Evolutionary conservation across 73 alveolate species (phyloP).

Genomic region (Paramecium pentaurelia): DNA sequence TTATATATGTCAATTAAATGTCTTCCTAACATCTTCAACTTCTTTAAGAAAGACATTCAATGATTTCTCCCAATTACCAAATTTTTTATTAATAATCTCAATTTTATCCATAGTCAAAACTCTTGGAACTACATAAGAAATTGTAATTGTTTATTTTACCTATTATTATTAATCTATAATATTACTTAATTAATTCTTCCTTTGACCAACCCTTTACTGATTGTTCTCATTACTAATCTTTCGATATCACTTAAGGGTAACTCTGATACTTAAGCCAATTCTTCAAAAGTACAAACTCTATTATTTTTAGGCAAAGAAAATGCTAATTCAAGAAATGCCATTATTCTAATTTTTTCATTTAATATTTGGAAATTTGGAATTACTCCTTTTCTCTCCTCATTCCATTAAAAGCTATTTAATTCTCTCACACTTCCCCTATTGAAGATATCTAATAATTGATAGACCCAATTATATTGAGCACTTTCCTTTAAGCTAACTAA

Average conservation of each 20-base stretch:
- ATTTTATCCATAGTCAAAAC: slow-evolving; percentile 40
- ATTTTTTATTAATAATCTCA: slow-evolving; percentile 46
- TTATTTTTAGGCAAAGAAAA: slow-evolving; percentile 56
- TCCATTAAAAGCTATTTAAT: neutral
- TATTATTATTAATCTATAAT: neutral
- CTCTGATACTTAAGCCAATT: slow-evolving; percentile 20
- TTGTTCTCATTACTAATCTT: slow-evolving; percentile 79
- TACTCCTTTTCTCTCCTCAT: neutral
- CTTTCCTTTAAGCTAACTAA: slow-evolving; percentile 21
- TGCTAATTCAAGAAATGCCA: slow-evolving; percentile 62
- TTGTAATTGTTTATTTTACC: slow-evolving; percentile 16
- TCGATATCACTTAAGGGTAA: slow-evolving; percentile 66
- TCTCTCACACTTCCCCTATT: slow-evolving; percentile 51
- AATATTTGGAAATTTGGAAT: neutral
- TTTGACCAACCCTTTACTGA: slow-evolving; percentile 75
- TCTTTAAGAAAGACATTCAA: slow-evolving; percentile 12
- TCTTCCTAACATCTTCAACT: slow-evolving; percentile 2
- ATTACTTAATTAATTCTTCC: slow-evolving; percentile 79
- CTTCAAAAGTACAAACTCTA: slow-evolving; percentile 32
- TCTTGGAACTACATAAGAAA: slow-evolving; percentile 57
- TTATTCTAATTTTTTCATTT: slow-evolving; percentile 56
- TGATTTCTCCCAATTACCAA: slow-evolving; percentile 36
- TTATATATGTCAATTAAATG: slow-evolving; percentile 35
- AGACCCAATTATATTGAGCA: slow-evolving; percentile 35
- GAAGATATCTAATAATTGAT: slow-evolving; percentile 47